Percentiles rank a stretch among this genome's conserved stretches.
Conservation (phyloP, 805 yeast genomes). For the Candida verbasci region DNA sequence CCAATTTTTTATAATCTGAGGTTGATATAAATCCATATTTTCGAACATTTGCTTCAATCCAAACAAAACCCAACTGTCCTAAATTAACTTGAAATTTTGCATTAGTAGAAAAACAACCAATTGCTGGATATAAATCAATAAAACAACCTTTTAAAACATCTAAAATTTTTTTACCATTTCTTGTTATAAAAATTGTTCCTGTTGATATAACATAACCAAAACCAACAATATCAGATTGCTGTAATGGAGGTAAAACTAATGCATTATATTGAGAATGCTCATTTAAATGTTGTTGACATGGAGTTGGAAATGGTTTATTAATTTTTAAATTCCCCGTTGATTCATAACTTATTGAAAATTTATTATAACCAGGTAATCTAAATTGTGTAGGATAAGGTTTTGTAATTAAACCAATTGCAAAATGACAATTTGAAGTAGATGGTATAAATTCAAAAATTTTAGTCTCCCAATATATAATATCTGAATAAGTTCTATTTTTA, state of each 20-base stretch:
- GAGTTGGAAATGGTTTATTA: conserved; percentile 56
- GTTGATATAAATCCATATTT: conserved; percentile 54
- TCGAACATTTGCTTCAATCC: conserved; percentile 49
- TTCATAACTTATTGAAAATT: conserved; percentile 69
- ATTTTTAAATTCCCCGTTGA: conserved; percentile 67
- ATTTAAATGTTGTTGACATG: conserved; percentile 38
- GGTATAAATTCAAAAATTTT: conserved; percentile 32
- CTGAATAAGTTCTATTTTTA: conserved; percentile 26
- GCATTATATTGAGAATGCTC: conserved; percentile 41
- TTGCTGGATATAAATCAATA: conserved; percentile 49
- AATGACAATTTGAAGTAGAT: conserved; percentile 39
- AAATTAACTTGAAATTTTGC: conserved; percentile 40
- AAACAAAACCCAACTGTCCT: conserved; percentile 43
- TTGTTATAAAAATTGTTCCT: conserved; percentile 51
- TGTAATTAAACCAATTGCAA: conserved; percentile 65
- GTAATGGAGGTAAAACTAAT: conserved; percentile 46
- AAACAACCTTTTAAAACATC: conserved; percentile 48
- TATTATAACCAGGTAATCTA: conserved; percentile 68
- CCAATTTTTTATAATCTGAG: conserved; percentile 32
- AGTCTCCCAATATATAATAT: conserved; percentile 59
- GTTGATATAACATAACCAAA: conserved; percentile 46
- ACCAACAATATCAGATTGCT: conserved; percentile 53
- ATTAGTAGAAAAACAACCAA: conserved; percentile 46
- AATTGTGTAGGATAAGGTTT: conserved; percentile 68
- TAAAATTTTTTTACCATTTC: conserved; percentile 51